phyloP scores from a whole-genome alignment of 257 asterid genomes.

The Lycium barbarum region DNA sequence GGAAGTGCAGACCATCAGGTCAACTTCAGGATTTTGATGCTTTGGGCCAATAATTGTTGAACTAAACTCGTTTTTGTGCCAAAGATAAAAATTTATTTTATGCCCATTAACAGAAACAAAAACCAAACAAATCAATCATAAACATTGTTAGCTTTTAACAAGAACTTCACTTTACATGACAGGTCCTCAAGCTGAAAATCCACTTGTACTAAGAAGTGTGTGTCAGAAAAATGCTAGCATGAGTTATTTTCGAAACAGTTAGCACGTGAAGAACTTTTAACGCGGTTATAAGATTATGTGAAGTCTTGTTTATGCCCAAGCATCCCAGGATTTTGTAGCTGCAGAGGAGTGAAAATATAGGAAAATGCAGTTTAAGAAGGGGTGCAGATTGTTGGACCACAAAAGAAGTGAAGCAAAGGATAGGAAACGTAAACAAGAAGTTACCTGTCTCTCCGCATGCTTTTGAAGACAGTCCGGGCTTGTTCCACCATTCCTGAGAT shows the following conservation, averaged over 20 bases:
- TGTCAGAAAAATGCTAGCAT: background rate
- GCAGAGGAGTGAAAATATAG: background rate
- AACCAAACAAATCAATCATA: background rate
- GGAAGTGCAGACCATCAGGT: background rate
- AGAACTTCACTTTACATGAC: background rate
- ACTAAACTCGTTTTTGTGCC: background rate
- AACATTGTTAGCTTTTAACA: background rate
- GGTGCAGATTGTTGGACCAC: background rate
- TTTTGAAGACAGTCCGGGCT: constrained; percentile 83
- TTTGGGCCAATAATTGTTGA: background rate
- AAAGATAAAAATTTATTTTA: background rate
- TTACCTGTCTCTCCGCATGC: constrained; percentile 98
- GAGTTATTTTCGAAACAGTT: background rate
- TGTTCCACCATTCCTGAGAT: constrained; percentile 98
- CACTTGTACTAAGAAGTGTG: background rate
- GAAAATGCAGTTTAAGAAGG: background rate
- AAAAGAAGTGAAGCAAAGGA: background rate
- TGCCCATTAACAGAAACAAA: background rate
- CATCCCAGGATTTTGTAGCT: background rate
- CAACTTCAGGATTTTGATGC: background rate
- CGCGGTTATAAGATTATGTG: background rate
- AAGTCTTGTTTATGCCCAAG: background rate
- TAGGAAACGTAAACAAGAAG: background rate
- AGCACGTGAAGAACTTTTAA: background rate
- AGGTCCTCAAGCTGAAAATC: background rate